These are phyloP conservation scores for Myochromella boudieri DNA, from an alignment of 768 basidiomycete genomes.

Conservation along the genomic window DNA sequence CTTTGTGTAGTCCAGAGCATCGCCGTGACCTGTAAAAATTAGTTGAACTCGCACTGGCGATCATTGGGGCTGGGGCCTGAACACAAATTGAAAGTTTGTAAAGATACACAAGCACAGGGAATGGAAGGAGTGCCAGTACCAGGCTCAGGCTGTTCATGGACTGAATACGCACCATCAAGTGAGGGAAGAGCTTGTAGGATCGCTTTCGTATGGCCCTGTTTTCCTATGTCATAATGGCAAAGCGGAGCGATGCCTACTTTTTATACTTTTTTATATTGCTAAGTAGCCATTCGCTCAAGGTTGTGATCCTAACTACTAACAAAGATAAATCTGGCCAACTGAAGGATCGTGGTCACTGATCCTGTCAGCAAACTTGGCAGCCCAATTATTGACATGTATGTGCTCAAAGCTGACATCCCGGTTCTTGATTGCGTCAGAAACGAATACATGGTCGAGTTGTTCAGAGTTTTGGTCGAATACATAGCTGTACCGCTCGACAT, in stretches of 20 bases:
- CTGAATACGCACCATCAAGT: too few species aligned
- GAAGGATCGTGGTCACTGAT: constrained; percentile 65
- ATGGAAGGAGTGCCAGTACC: neutral
- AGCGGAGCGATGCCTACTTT: too few species aligned
- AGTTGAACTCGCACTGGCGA: too few species aligned
- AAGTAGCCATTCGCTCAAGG: too few species aligned
- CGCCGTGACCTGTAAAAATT: constrained; percentile 26
- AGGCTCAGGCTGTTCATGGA: neutral
- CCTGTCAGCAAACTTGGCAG: constrained; percentile 36
- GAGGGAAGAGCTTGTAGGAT: too few species aligned
- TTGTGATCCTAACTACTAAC: too few species aligned
- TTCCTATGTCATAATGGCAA: too few species aligned
- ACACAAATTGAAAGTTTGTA: constrained; percentile 15
- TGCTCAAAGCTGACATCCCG: constrained; percentile 52
- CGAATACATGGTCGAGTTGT: constrained; percentile 60
- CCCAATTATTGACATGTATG: constrained; percentile 63
- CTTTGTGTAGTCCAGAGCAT: constrained; percentile 26
- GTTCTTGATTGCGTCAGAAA: constrained; percentile 42
- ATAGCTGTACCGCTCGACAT: constrained; percentile 59
- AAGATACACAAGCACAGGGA: constrained; percentile 9
- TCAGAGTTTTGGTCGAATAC: constrained; percentile 59
- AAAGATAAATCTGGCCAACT: constrained; percentile 49
- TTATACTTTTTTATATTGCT: too few species aligned
- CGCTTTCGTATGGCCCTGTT: too few species aligned
- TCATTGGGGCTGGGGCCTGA: constrained; percentile 11